Conservation (phyloP, 257 asterid genomes). For the Solanum appendiculatum region DNA sequence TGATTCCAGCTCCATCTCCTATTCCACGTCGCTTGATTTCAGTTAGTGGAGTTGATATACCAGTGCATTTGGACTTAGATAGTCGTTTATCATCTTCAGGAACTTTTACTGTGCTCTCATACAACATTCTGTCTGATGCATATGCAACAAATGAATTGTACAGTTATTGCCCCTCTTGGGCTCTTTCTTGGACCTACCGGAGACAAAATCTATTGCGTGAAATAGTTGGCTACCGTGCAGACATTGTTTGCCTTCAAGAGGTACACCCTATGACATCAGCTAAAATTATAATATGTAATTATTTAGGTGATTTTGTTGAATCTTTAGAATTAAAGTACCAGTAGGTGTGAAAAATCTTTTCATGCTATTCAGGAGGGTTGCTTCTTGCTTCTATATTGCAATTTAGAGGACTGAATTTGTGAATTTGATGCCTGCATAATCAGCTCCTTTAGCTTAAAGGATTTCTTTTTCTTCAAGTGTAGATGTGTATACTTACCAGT, state of each 20-base stretch:
- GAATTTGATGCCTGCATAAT: background rate
- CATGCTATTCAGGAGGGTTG: background rate
- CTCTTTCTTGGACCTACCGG: slow-evolving; percentile 96
- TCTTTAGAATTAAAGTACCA: background rate
- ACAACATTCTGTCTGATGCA: slow-evolving; percentile 73
- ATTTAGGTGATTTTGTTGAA: background rate
- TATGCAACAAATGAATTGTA: slow-evolving; percentile 62
- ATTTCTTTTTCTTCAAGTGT: background rate
- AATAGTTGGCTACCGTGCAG: slow-evolving; percentile 84
- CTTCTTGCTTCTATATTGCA: background rate
- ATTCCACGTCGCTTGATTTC: slow-evolving; percentile 76
- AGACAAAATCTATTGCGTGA: slow-evolving; percentile 88
- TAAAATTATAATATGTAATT: background rate
- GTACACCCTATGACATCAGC: slow-evolving; percentile 22
- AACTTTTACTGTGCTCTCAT: slow-evolving; percentile 91
- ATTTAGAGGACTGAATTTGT: background rate
- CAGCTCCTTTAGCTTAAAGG: background rate
- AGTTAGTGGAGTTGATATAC: slow-evolving; percentile 52
- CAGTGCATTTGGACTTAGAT: slow-evolving; percentile 57
- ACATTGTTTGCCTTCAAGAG: slow-evolving; percentile 98
- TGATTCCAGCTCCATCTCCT: slow-evolving; percentile 98
- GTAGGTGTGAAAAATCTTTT: background rate
- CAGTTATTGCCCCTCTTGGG: slow-evolving; percentile 95
- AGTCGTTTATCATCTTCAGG: slow-evolving; percentile 47
- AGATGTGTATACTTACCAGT: background rate